These are phyloP conservation scores for Ganoderma lingzhi DNA, from an alignment of 1,284 basidiomycete species.

Conservation along the genomic window DNA sequence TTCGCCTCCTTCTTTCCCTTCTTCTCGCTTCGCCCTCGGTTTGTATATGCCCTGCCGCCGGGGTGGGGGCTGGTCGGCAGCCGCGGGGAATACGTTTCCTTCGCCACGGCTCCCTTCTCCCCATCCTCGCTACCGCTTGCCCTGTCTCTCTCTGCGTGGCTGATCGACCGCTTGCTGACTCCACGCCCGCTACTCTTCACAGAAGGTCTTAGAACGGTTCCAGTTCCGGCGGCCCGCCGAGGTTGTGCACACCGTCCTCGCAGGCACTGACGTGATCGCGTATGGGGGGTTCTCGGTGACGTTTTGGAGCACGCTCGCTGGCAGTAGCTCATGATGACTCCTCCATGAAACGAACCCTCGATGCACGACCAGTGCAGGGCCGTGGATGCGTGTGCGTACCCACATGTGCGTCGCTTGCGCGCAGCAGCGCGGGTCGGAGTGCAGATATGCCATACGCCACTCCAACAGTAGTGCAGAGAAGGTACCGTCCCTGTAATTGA, in stretches of 20 bases:
- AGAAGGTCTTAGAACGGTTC: conserved; percentile 46
- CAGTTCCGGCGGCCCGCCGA: conserved; percentile 44
- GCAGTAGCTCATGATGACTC: conserved; percentile 6
- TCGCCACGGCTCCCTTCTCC: conserved; percentile 9
- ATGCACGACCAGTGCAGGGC: conserved; percentile 6
- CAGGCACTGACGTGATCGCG: conserved; percentile 48
- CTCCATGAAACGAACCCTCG: background rate
- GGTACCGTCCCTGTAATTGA: conserved; percentile 6
- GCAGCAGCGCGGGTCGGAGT: conserved; percentile 17
- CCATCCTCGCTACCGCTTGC: conserved; percentile 14
- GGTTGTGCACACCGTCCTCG: conserved; percentile 53
- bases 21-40: background rate
- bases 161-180: conserved; percentile 23
- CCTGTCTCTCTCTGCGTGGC: background rate
- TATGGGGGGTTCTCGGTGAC: conserved; percentile 51
- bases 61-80: background rate
- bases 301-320: conserved; percentile 42
- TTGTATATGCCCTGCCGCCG: conserved; percentile 13
- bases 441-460: conserved; percentile 13
- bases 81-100: conserved; percentile 11
- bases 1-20: conserved; percentile 11
- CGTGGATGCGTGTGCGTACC: conserved; percentile 3
- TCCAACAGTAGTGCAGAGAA: conserved; percentile 5
- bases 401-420: background rate
- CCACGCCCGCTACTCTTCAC: conserved; percentile 31